A percentile compares a stretch with the other conserved stretches of the same genome.
phyloP scores from a whole-genome alignment of 2,329 filamentous ascomycete species.

The Purpureocillium lavendulum region DNA sequence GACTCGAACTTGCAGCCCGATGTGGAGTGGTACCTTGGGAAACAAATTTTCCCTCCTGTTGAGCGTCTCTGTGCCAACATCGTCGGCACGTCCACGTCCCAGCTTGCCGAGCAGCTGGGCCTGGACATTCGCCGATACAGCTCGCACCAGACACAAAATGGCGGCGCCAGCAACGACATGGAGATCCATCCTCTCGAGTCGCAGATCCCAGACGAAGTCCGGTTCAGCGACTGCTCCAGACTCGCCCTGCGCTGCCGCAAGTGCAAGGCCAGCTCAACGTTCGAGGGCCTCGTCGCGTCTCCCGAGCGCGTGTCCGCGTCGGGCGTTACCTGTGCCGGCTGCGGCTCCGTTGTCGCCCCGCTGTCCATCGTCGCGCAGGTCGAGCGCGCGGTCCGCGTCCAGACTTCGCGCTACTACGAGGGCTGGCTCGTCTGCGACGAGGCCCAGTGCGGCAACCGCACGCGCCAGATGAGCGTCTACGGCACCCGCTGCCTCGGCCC shows the following conservation, averaged over 20 bases:
- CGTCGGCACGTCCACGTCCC: constrained; percentile 78
- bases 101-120: constrained; percentile 87
- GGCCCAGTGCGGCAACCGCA: constrained; percentile 74
- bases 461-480: constrained; percentile 88
- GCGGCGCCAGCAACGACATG: constrained; percentile 46
- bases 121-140: constrained; percentile 84
- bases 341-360: constrained; percentile 55
- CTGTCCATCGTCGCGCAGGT: constrained; percentile 78
- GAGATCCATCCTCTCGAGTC: constrained; percentile 89
- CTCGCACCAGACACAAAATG: constrained; percentile 32
- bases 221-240: constrained; percentile 74
- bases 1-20: constrained; percentile 74
- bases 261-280: constrained; percentile 65
- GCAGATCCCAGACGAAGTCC: constrained; percentile 83
- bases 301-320: constrained; percentile 57
- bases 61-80: constrained; percentile 97
- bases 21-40: constrained; percentile 96
- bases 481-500: constrained; percentile 84
- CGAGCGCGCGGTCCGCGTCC: constrained; percentile 70
- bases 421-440: constrained; percentile 90
- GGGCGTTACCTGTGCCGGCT: constrained; percentile 68
- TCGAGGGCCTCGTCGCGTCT: constrained; percentile 63
- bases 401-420: constrained; percentile 82
- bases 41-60: constrained; percentile 96
- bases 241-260: constrained; percentile 71